Evolutionary conservation across 2,329 filamentous ascomycete species (phyloP).

Genomic region (Tolypocladium cylindrosporum): DNA sequence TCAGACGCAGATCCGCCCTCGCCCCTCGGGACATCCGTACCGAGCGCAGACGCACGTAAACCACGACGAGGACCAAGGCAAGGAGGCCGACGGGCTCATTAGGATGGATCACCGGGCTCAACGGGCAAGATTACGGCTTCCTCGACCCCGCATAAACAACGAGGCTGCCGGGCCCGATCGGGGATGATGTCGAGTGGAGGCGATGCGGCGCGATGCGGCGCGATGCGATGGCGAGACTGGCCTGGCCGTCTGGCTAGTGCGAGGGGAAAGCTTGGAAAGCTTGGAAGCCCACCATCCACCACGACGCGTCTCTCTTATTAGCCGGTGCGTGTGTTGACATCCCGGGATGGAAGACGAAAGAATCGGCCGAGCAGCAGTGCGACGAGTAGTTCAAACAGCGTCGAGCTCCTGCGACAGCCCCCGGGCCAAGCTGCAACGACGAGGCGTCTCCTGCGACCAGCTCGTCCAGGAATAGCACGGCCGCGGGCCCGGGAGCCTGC

Average conservation of each 20-base stretch:
- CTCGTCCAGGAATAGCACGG: background rate
- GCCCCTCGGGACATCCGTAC: too few species aligned
- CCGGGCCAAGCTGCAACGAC: background rate
- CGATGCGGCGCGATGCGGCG: background rate
- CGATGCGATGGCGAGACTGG: background rate
- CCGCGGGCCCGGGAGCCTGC: background rate
- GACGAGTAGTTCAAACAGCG: too few species aligned
- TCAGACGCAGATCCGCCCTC: background rate
- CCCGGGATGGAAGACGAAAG: too few species aligned
- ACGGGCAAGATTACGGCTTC: background rate
- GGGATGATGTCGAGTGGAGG: background rate
- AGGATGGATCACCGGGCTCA: background rate
- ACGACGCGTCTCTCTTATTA: background rate
- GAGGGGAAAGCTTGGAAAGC: too few species aligned
- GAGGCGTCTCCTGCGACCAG: background rate
- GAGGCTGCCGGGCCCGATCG: background rate
- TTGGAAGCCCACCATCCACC: background rate
- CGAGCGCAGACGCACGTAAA: background rate
- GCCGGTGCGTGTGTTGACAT: too few species aligned
- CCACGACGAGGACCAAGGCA: background rate
- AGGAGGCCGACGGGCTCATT: background rate
- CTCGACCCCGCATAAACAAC: background rate
- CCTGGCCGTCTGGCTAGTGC: background rate
- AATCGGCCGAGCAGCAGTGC: too few species aligned
- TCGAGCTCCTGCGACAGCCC: background rate